Base-by-base conservation (phyloP, 1,284 basidiomycete species). In the Tranzscheliella williamsii region DNA sequence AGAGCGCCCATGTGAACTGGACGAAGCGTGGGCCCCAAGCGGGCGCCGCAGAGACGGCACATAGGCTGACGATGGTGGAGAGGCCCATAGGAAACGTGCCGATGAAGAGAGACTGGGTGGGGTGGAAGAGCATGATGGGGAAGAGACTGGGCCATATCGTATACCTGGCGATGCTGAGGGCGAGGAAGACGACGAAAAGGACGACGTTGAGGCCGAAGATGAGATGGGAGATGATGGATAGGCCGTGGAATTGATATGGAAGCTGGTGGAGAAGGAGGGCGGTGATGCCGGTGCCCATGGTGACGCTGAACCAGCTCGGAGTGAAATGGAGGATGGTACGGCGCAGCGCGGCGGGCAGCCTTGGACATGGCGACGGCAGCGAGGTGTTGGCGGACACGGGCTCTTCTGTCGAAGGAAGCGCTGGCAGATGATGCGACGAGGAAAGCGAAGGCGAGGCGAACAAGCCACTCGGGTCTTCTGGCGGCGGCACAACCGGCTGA, bases 11-110 rank as follows among this genome's bases (percentile, higher is more conserved):
- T 16, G 87, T 78, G 26, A 84, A 78, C 43, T 83, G 84, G 0
- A 85, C 78, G 73, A 88, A 87, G 0, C 69, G 40, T 27, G 70
- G 75, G 8, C 86, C 86, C 27, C 84, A 81, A 0, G 70, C 68
- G 1, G 77, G 72, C 1, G 79, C 75, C 39, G 78, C 78, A 2
- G 73, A 73, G 23, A 79, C 67, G 1, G 76, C 85, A 43, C 86
- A 71, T 80, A 81, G 81, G 64, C 72, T 84, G 47, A 89, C 81
- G 24, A 89, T 79, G 0, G 88, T 89, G 0, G 84, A 30, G 12
- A 83, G 81, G 4, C 84, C 87, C 87, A 90, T 89, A 0, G 87
- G 84, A 44, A 86, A 84, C 20, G 84, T 84, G 11, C 86, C 85
- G 23, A 85, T 81, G 70, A 84, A 90, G 42, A 90, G 80, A 56